These are phyloP conservation scores for Pythium sukuiense DNA, from an alignment of 352 stramenopile species.

Conservation along the genomic window DNA sequence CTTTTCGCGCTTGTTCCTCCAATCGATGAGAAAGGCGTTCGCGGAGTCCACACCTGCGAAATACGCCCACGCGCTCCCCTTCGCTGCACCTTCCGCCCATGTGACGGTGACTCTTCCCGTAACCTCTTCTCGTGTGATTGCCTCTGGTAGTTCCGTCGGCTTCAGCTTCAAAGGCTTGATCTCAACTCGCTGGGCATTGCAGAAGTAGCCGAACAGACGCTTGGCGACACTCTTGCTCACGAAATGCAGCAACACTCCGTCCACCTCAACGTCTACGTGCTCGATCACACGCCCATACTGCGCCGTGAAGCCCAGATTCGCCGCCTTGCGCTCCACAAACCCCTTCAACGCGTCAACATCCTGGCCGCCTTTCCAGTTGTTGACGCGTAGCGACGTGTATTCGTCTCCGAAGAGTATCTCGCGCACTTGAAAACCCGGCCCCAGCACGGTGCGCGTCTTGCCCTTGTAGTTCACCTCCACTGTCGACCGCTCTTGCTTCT, in stretches of 20 bases:
- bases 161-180: not conserved
- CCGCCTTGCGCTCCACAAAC: not conserved
- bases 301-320: not conserved
- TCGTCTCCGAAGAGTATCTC: conserved; percentile 1
- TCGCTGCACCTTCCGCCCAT: not conserved
- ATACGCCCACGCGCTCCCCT: not conserved
- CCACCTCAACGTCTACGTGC: not conserved
- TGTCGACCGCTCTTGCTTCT: not conserved
- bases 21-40: not conserved
- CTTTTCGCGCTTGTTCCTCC: not conserved
- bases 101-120: not conserved
- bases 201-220: not conserved
- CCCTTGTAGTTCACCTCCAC: not conserved
- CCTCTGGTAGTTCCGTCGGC: not conserved
- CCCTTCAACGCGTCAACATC: not conserved
- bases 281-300: not conserved
- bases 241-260: not conserved
- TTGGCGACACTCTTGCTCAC: not conserved
- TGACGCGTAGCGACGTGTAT: conserved; percentile 1
- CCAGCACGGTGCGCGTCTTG: not conserved
- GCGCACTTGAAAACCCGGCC: not conserved
- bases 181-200: not conserved
- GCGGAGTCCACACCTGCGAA: not conserved
- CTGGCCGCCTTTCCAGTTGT: not conserved
- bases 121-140: not conserved